Evolutionary conservation across 192 early-diverging fungal genomes (phyloP), one percentile per base, ranked within the genome.

Genomic region (Geranomyces michiganensis): DNA sequence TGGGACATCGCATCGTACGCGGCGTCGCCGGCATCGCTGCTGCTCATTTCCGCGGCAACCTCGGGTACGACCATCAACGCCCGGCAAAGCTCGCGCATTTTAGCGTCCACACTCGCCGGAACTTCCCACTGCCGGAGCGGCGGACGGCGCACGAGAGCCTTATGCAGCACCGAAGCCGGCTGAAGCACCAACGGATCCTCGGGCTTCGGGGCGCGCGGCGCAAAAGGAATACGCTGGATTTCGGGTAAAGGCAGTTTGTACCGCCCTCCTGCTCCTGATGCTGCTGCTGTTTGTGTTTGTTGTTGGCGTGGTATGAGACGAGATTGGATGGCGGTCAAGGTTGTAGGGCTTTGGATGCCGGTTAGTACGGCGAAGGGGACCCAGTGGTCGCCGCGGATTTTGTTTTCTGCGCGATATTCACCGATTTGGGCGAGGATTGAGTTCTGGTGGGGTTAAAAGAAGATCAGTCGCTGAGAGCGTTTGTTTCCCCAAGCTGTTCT

Each of bases 311-410:
- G 33, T n/a, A 60, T 30, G 22, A 67, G 45, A 32, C 43, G n/a
- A 9, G 43, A 21, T 21, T 48, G 51, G 12, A 68, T 21, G 1
- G 59, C 21, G n/a, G 43, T 7, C n/a, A 64, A 15, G 10, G 53
- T 43, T 14, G 26, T 29, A 8, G 36, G 56, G 5, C 65, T 22
- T 44, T 63, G 56, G 30, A 79, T 10, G 33, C 78, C 76, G 0
- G 79, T 79, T 14, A 83, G 60, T 14, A 85, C 79, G 22, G 76
- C 70, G 64, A 85, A 85, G 32, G 84, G 84, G 21, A 80, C 78
- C 79, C 80, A 81, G 72, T 83, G 84, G 70, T 85, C 84, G n/a
- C 48, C 47, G 17, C 84, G 74, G 43, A 81, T 63, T 56, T 71
- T 71, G 19, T 63, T 41, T 41, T 49, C 58, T 12, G 67, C 59